Conservation (phyloP, 768 basidiomycete genomes). For the Galerina sulciceps region DNA sequence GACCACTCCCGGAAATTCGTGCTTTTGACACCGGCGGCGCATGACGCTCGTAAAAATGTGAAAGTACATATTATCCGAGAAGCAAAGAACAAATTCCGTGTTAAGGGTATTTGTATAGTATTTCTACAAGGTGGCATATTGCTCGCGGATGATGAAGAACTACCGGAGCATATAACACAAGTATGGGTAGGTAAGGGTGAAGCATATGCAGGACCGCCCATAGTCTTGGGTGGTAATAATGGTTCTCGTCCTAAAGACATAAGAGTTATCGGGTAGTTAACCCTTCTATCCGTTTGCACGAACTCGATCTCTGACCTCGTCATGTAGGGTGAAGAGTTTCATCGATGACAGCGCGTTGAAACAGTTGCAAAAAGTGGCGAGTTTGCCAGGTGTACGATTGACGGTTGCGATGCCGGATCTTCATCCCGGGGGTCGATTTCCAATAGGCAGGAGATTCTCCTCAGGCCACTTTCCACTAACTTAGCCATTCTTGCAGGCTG, state of each 20-base stretch:
- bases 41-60: conserved; percentile 3
- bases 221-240: neutral
- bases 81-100: conserved; percentile 41
- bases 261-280: conserved; percentile 29
- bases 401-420: conserved; percentile 44
- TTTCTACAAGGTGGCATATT: conserved; percentile 33
- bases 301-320: neutral
- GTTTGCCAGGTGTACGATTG: conserved; percentile 30
- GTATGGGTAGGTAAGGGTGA: conserved; percentile 40
- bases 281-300: neutral
- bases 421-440: conserved; percentile 41
- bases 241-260: conserved; percentile 22
- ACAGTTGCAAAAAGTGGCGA: conserved; percentile 32
- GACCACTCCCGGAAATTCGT: conserved; percentile 36
- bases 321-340: conserved; percentile 29
- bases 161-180: conserved; percentile 25
- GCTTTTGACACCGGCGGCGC: conserved; percentile 21
- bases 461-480: neutral
- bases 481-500: conserved; percentile 26
- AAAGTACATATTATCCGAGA: conserved; percentile 33
- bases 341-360: conserved; percentile 35
- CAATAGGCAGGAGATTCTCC: conserved; percentile 23
- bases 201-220: conserved; percentile 35
- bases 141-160: conserved; percentile 21
- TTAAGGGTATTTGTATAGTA: conserved; percentile 31